A percentile compares a stretch with the other conserved stretches of the same genome.
Evolutionary conservation across 345 rosid species (phyloP).

Genomic region (Eucalyptus rudis): DNA sequence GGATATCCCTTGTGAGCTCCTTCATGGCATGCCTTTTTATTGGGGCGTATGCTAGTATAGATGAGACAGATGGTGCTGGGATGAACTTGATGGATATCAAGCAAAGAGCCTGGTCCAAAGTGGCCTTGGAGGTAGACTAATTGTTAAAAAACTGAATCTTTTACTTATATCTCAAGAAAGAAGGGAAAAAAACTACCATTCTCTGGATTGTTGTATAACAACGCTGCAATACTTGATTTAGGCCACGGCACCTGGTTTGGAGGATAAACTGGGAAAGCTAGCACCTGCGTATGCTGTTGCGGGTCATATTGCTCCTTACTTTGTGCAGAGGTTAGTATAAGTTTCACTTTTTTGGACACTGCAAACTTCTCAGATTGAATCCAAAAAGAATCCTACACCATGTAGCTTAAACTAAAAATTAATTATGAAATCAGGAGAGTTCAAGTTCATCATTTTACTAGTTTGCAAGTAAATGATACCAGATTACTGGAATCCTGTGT

Average conservation of each 20-base stretch:
- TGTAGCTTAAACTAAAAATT: neutral
- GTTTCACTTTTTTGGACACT: neutral
- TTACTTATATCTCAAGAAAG: neutral
- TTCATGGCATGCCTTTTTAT: constrained; percentile 74
- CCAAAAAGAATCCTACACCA: neutral
- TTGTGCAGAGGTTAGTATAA: constrained; percentile 58
- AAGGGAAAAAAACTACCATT: neutral
- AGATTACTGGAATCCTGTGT: neutral
- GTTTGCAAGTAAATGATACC: neutral
- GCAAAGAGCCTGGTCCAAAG: constrained; percentile 51
- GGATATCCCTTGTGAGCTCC: constrained; percentile 93
- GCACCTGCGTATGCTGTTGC: constrained; percentile 91
- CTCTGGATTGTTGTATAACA: neutral
- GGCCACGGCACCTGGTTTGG: constrained; percentile 85
- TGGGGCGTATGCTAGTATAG: constrained; percentile 76
- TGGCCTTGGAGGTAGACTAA: constrained; percentile 41
- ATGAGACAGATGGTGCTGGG: constrained; percentile 87
- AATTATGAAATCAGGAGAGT: neutral
- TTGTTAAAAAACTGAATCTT: neutral
- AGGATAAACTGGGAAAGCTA: constrained; percentile 74
- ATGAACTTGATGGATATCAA: constrained; percentile 94
- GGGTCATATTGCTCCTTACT: constrained; percentile 69
- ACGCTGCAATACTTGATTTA: constrained; percentile 2
- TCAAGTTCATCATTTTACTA: neutral
- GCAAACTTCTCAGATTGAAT: neutral